A percentile compares a stretch with the other conserved stretches of the same genome.
These are phyloP conservation scores for Penicillium olsonii DNA, from an alignment of 2,329 filamentous ascomycete species.

Conservation along the genomic window DNA sequence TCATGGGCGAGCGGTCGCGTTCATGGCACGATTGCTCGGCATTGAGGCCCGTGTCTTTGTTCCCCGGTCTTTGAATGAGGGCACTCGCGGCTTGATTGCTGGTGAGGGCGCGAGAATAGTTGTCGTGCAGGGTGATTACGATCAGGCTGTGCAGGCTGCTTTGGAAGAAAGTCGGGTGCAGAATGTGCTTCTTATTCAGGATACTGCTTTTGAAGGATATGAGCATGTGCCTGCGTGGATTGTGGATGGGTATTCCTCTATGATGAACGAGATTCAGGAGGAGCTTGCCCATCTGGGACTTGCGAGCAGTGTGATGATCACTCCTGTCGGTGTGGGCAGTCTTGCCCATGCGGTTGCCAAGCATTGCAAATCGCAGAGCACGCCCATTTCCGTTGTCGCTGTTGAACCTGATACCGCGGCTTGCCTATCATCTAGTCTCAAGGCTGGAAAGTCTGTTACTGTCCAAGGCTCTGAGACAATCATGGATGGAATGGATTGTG, in stretches of 20 bases:
- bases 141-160: constrained; percentile 59
- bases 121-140: constrained; percentile 62
- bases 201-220: constrained; percentile 68
- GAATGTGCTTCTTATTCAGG: constrained; percentile 63
- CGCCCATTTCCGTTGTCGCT: constrained; percentile 54
- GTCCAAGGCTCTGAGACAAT: constrained; percentile 64
- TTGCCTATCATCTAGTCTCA: constrained; percentile 53
- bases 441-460: constrained; percentile 49
- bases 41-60: constrained; percentile 64
- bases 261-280: constrained; percentile 67
- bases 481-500: constrained; percentile 75
- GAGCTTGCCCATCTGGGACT: constrained; percentile 54
- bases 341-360: constrained; percentile 68
- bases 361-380: constrained; percentile 59
- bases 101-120: constrained; percentile 64
- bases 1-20: constrained; percentile 71
- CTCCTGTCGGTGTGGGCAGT: constrained; percentile 72
- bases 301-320: constrained; percentile 56
- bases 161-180: constrained; percentile 38
- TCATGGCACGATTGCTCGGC: constrained; percentile 64
- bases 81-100: constrained; percentile 57
- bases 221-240: constrained; percentile 71
- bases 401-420: constrained; percentile 70
- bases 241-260: constrained; percentile 74
- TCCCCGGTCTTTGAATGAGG: constrained; percentile 57